phyloP scores from a whole-genome alignment of 805 yeast species.

The Teunomyces gatunensis region DNA sequence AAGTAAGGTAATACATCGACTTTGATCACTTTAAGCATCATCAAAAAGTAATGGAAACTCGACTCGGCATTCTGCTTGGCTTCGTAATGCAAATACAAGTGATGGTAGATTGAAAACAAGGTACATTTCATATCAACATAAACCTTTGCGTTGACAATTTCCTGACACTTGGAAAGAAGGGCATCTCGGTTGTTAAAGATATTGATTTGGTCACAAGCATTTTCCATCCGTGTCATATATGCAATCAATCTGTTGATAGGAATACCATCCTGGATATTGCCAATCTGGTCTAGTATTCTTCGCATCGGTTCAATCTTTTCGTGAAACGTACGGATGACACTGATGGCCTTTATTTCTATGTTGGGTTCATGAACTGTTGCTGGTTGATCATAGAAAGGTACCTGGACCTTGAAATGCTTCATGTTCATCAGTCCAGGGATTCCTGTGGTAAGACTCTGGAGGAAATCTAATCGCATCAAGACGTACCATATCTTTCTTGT shows the following conservation, averaged over 20 bases:
- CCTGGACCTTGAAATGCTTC: slow-evolving; percentile 9
- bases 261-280: slow-evolving; percentile 14
- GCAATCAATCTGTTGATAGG: slow-evolving; percentile 11
- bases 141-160: slow-evolving; percentile 10
- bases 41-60: slow-evolving; percentile 8
- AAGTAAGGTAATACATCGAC: slow-evolving; percentile 12
- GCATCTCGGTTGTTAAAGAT: slow-evolving; percentile 5
- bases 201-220: slow-evolving; percentile 5
- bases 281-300: slow-evolving; percentile 10
- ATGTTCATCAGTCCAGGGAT: slow-evolving; percentile 12
- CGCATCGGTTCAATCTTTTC: slow-evolving; percentile 9
- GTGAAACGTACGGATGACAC: slow-evolving; percentile 2
- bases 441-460: slow-evolving; percentile 14
- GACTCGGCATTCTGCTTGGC: slow-evolving; percentile 7
- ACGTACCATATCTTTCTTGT: slow-evolving; percentile 61
- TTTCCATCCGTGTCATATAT: slow-evolving; percentile 9
- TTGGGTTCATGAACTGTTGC: slow-evolving; percentile 5
- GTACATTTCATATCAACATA: slow-evolving; percentile 13
- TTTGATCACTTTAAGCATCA: slow-evolving; percentile 7
- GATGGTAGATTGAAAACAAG: slow-evolving; percentile 9
- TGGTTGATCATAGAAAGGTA: slow-evolving; percentile 11
- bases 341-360: background rate
- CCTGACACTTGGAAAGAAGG: slow-evolving; percentile 3
- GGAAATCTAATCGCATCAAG: slow-evolving; percentile 26
- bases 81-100: slow-evolving; percentile 12